These are phyloP conservation scores for Porodaedalea pini DNA, from an alignment of 1,284 basidiomycete species.

Conservation along the genomic window DNA sequence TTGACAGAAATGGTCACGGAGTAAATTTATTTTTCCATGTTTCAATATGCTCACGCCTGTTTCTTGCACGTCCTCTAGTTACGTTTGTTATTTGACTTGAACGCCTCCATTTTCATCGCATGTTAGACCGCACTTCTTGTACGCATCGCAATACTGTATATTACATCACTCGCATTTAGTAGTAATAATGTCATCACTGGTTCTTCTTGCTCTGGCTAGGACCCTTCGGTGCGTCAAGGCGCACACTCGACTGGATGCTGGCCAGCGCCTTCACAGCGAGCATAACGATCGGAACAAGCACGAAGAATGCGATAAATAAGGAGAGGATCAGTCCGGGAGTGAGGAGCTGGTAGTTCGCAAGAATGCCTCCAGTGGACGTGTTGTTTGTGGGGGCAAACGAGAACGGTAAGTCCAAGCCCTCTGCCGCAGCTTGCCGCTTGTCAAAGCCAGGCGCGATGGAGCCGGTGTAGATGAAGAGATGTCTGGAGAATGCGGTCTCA, in stretches of 20 bases:
- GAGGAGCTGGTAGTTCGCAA: conserved; percentile 73
- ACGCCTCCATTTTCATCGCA: neutral
- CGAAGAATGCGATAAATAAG: conserved; percentile 64
- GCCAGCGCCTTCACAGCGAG: conserved; percentile 67
- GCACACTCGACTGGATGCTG: conserved; percentile 71
- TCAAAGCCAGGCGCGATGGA: conserved; percentile 34
- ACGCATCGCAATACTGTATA: too few species aligned
- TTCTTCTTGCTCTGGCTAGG: conserved; percentile 74
- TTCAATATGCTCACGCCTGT: neutral
- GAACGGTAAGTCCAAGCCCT: conserved; percentile 24
- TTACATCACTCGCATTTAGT: too few species aligned
- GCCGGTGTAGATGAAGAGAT: conserved; percentile 64
- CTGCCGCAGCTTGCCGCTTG: conserved; percentile 37
- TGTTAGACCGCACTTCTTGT: too few species aligned
- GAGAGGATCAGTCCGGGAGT: conserved; percentile 75
- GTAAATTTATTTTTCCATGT: conserved; percentile 31
- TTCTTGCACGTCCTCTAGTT: neutral
- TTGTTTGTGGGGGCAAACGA: conserved; percentile 28
- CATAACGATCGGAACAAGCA: conserved; percentile 68
- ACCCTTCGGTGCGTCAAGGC: conserved; percentile 60
- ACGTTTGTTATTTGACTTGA: neutral
- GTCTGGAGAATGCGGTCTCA: conserved; percentile 47
- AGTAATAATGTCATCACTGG: conserved; percentile 48
- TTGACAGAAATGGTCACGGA: conserved; percentile 46
- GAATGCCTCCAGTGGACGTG: conserved; percentile 52